Evolutionary conservation across 805 yeast species (phyloP), one percentile per base, ranked within the genome.

Genomic region (Ogataea sp.): DNA sequence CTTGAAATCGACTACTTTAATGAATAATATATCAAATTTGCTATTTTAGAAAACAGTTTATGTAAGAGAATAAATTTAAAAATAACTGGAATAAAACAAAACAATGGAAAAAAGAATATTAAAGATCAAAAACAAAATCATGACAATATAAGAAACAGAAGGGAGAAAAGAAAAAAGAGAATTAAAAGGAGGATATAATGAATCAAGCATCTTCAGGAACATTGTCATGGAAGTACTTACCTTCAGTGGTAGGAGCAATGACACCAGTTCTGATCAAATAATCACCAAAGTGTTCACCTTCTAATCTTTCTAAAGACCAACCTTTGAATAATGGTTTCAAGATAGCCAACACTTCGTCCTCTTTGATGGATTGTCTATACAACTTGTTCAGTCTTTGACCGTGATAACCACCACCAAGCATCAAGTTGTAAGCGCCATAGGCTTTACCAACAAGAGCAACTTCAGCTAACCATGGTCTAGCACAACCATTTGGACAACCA

Each of bases 401-500:
- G 55, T 82, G 82, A 63, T 83, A 89, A 30, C 96, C 96, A 58
- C 97, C 97, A 51, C 97, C 97, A 49, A 90, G 71, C 86, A 89
- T 72, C 64, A 90, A 72, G 64, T 90, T 90, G 65, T 90, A 90
- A 15, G 94, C 88, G 38, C 95, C 95, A 47, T 73, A 78, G 0
- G 97, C 96, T 61, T 90, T 90, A 61, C 97, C 97, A 42, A 90
- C 94, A 43, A 88, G 71, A 1, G 97, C 97, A 42, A 90, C 78
- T 62, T 90, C 97, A 4, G 97, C 97, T 38, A 90, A 67, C 97
- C 97, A 90, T 23, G 97, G 97, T 62, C 97, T 80, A 20, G 97
- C 93, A 70, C 97, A 90, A 50, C 97, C 97, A 61, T 90, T 90
- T 40, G 97, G 97, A 73, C 97, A 90, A 41, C 97, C 97, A 24